Base-by-base conservation (phyloP, 2,329 filamentous ascomycete species). In the Fusarium anthophilum region DNA sequence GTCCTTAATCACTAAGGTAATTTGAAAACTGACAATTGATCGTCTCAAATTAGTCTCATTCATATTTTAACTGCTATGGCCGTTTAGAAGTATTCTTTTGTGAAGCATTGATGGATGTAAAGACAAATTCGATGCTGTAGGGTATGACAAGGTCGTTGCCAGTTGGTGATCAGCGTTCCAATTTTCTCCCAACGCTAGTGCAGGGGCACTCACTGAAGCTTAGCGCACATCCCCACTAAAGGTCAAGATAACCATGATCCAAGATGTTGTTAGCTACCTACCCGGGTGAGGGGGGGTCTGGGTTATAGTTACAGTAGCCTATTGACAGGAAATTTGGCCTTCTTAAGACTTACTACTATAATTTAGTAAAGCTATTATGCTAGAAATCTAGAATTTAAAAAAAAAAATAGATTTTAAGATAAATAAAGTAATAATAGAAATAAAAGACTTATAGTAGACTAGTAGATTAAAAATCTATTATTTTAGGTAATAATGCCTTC, bases 21-120 rank as follows among this genome's bases (percentile, higher is more conserved):
- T 14, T 24, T 5, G 1, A 8, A 24, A 2, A 32, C 1, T 0
- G 11, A 12, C 0, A 35, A 26, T 12, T 2, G 10, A 20, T 20
- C 3, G 13, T 3, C 17, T 0, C 1, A 26, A 5, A 8, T 6
- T 1, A 5, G n/a, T 20, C 4, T 53, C 0, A 3, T 3, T 8
- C 2, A 11, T 0, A 12, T 8, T 2, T 15, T 1, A 3, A 35
- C 5, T 15, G 6, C 17, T 26, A 12, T 15, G 2, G 2, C 9
- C 3, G 12, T 15, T 6, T 20, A 12, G 6, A 1, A 6, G 13
- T 8, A 5, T 37, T 4, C 1, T 9, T 26, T 24, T 14, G 6
- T 3, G 6, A 35, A 3, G 4, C 5, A 20, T 22, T 22, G 13
- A 8, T 45, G 43, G n/a, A 35, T 12, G 17, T 11, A 5, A 24